phyloP scores from a whole-genome alignment of 2,329 filamentous ascomycete species.

The Nemania abortiva region DNA sequence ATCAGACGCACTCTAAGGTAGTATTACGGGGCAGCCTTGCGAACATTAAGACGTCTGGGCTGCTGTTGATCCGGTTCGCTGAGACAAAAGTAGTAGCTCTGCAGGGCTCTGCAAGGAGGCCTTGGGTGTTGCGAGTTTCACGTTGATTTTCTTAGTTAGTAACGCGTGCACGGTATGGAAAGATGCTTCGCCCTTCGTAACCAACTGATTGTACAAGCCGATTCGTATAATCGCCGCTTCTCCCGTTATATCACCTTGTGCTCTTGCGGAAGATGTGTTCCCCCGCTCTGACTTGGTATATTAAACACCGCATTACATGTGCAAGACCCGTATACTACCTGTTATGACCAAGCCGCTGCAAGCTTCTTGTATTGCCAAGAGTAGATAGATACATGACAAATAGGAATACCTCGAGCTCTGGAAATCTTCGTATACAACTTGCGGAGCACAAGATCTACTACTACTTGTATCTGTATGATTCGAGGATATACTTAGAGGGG shows the following conservation, averaged over 20 bases:
- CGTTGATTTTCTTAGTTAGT: background rate
- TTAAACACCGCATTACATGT: background rate
- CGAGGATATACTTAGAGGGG: background rate
- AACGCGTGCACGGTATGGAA: background rate
- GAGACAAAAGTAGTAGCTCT: no score
- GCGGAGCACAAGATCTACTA: background rate
- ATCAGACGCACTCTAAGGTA: no score
- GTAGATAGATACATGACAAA: background rate
- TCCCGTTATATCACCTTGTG: background rate
- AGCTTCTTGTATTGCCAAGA: background rate
- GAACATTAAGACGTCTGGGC: no score
- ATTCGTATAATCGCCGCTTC: background rate
- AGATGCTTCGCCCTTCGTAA: background rate
- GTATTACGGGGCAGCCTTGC: no score
- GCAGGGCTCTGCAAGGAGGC: no score
- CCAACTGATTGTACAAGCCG: background rate
- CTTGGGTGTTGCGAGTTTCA: background rate
- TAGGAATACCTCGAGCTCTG: background rate
- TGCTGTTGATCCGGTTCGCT: no score
- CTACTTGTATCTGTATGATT: slow-evolving; percentile 4
- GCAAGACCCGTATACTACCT: background rate
- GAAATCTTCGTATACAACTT: background rate
- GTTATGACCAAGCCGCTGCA: background rate
- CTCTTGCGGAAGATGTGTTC: background rate
- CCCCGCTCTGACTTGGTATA: background rate